Conservation (phyloP, 306 rosid genomes). For the Crataegus laevigata region DNA sequence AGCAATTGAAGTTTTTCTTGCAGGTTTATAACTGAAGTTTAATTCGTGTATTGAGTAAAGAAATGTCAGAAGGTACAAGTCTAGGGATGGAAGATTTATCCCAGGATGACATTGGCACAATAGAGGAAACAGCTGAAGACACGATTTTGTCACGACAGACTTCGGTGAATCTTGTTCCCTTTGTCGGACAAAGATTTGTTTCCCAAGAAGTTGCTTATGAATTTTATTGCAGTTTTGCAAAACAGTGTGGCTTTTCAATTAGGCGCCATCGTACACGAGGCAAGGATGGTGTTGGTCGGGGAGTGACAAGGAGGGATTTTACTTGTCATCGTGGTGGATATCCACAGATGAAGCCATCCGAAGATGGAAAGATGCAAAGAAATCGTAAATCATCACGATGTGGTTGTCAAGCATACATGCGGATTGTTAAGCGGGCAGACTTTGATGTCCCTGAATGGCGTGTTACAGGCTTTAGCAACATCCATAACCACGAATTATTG, state of each 20-base stretch:
- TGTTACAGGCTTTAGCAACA: conserved; percentile 75
- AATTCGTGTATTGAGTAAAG: conserved; percentile 5
- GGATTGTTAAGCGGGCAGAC: conserved; percentile 68
- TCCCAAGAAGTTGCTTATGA: conserved; percentile 92
- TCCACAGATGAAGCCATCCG: conserved; percentile 73
- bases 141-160: conserved; percentile 73
- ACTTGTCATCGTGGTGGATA: conserved; percentile 86
- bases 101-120: conserved; percentile 62
- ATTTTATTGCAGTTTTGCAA: conserved; percentile 77
- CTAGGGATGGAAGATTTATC: conserved; percentile 61
- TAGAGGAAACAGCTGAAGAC: conserved; percentile 55
- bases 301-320: conserved; percentile 82
- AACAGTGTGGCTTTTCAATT: conserved; percentile 79
- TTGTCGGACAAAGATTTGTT: conserved; percentile 70
- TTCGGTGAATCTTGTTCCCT: conserved; percentile 71
- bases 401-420: conserved; percentile 80
- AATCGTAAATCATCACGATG: conserved; percentile 78
- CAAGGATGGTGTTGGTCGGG: conserved; percentile 88
- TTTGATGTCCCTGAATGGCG: conserved; percentile 94
- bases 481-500: conserved; percentile 68
- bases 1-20: background rate
- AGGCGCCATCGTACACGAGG: conserved; percentile 82
- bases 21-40: conserved; percentile 22
- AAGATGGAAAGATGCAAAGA: conserved; percentile 77
- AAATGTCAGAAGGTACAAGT: conserved; percentile 63